A percentile compares a stretch with the other conserved stretches of the same genome.
phyloP scores from a whole-genome alignment of 2,329 filamentous ascomycete species.

The Nothophaeocryptopus gaeumannii region DNA sequence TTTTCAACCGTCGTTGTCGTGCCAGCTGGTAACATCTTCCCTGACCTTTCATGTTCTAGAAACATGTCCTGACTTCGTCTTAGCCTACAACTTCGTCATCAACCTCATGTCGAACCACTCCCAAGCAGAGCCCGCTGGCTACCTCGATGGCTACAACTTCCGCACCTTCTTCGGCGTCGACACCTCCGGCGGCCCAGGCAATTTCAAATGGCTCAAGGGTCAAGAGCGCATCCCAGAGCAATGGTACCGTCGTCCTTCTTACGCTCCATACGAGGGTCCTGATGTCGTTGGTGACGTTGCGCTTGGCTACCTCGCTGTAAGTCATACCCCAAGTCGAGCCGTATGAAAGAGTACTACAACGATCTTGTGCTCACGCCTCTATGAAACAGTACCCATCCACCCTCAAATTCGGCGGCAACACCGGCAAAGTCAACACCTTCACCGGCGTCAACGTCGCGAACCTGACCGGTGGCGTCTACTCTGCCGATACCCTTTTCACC shows the following conservation, averaged over 20 bases:
- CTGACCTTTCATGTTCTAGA: too few relatives aligned
- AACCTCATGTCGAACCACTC: conserved; percentile 27
- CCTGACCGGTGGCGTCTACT: conserved; percentile 44
- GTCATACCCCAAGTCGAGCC: too few relatives aligned
- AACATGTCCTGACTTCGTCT: conserved; percentile 16
- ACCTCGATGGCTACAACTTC: conserved; percentile 24
- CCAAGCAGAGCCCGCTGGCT: conserved; percentile 20
- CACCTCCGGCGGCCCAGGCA: conserved; percentile 16
- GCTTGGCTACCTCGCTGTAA: conserved; percentile 14
- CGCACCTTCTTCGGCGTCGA: conserved; percentile 24
- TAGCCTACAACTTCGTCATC: conserved; percentile 32
- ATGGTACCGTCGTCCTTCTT: conserved; percentile 23
- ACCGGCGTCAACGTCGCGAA: conserved; percentile 36
- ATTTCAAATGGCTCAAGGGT: conserved; percentile 20
- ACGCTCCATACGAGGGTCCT: conserved; percentile 19
- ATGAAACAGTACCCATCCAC: conserved; percentile 17
- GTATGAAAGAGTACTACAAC: too few relatives aligned
- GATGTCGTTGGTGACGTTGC: conserved; percentile 20
- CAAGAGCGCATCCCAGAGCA: conserved; percentile 26
- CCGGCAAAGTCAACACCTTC: conserved; percentile 34
- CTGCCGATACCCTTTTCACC: conserved; percentile 25
- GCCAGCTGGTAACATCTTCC: too few relatives aligned
- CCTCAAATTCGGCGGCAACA: conserved; percentile 35
- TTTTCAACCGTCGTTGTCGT: conserved; percentile 29
- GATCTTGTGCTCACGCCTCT: too few relatives aligned